Base-by-base conservation (phyloP, 805 yeast genomes). In the Debaryomyces tyrocola region DNA sequence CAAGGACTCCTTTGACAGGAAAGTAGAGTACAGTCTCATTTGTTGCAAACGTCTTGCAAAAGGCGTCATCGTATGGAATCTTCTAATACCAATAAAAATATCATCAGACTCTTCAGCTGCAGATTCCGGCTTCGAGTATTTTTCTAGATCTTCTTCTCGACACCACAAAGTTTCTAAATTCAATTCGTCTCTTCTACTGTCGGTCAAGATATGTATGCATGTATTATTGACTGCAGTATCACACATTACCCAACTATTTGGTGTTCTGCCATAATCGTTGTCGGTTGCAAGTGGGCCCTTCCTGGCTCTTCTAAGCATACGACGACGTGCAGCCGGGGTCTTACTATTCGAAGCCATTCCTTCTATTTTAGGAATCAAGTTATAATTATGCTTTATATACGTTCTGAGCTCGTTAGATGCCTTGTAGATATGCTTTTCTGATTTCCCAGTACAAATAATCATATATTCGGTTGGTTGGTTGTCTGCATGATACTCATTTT, bases 201-300 rank as follows among this genome's bases (percentile, higher is more conserved):
- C 73, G 0, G 96, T 88, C 57, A 91, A 66, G 14, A 91, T 64
- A 64, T 91, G 96, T 28, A 91, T 75, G 45, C 74, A 78, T 3
- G 90, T 77, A 33, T 81, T 80, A 49, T 84, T 85, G 2, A 79
- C 65, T 21, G 75, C 71, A 41, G 89, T 78, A 55, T 89, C 90
- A 40, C 90, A 71, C 78, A 88, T 81, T 18, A 88, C 82, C 98
- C 98, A 91, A 20, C 87, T 79, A 55, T 89, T 90, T 4, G 83
- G 73, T 5, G 72, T 54, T 10, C 69, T 66, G 12, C 87, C 86
- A 55, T 78, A 83, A 45, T 78, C 82, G 47, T 77, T 77, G 53
- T 80, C 80, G 1, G 75, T 73, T 0, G 83, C 75, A 43, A 76
- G 70, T 5, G 75, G 73, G 12, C 77, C 77, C 56, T 80, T 80